Base-by-base conservation (phyloP, 2,329 filamentous ascomycete species). In the Sporothrix curviconia region DNA sequence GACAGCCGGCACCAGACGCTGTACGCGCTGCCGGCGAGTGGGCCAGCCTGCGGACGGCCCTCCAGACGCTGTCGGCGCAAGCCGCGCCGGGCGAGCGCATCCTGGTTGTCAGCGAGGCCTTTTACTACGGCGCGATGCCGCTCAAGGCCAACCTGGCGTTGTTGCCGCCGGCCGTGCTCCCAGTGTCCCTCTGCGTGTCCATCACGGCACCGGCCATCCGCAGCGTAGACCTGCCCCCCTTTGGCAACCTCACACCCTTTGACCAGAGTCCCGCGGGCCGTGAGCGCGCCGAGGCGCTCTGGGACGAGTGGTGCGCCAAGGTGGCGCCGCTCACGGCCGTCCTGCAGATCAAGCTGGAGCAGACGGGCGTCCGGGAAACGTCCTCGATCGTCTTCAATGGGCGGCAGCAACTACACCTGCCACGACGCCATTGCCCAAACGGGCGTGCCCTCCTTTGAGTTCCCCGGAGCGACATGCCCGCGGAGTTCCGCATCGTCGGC, bases 131-230 rank as follows among this genome's bases (percentile, higher is more conserved):
- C 14, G 59, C 68, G 7, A 60, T 74, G 57, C 71, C 71, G 2
- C 53, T 72, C 11, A 68, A 66, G 40, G 63, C 65, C 49, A 68
- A 68, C 3, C 28, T 32, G 28, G 70, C 70, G 1, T 12, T 61
- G 0, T 53, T 72, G 2, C 66, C 67, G 0, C 32, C 51, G 1
- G 60, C 61, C 8, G 57, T 63, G 17, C 17, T 60, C 15, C 65
- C 68, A n/a, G 61, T 54, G 3, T 66, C 67, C 2, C 40, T 71
- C 12, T 70, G 69, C 59, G 55, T 74, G 0, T 72, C 68, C 24
- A 68, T 74, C n/a, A 73, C 70, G 7, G 63, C 69, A 2, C 72
- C 72, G 0, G 66, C 67, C 6, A 69, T 74, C 25, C 64, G 66
- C 19, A 71, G 70, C 58, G 54, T 60, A 8, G 69, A 72, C 52